These are phyloP conservation scores for Adansonia rubrostipa DNA, from an alignment of 441 rosid species.

Conservation along the genomic window DNA sequence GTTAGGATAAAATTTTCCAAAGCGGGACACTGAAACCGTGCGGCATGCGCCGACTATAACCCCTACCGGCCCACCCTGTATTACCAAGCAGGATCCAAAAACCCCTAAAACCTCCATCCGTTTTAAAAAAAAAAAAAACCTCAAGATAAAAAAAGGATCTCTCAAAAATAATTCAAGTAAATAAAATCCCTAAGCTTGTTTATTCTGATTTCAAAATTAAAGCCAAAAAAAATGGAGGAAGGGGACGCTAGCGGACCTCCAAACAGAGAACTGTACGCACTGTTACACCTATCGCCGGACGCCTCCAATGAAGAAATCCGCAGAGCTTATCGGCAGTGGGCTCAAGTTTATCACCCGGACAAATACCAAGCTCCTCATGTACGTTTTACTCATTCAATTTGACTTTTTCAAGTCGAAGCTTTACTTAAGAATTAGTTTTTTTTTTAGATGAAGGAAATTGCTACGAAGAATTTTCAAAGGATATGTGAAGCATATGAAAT, in stretches of 20 bases:
- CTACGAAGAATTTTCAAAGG: slow-evolving; percentile 84
- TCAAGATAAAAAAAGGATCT: neutral
- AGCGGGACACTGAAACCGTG: neutral
- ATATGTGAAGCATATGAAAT: slow-evolving; percentile 92
- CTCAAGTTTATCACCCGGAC: slow-evolving; percentile 97
- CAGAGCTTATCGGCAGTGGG: slow-evolving; percentile 93
- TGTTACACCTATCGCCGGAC: slow-evolving; percentile 83
- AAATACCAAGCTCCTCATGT: slow-evolving; percentile 81
- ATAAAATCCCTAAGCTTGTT: neutral
- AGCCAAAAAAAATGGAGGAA: slow-evolving; percentile 20
- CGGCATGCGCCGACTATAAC: neutral
- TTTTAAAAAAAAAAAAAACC: neutral
- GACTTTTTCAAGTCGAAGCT: neutral
- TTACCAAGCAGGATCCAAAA: neutral
- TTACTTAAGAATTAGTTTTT: neutral
- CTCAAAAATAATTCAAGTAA: neutral
- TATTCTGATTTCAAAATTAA: neutral
- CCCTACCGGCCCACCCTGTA: neutral
- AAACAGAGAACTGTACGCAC: slow-evolving; percentile 78
- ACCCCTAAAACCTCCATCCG: slow-evolving; percentile 19
- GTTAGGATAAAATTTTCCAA: neutral
- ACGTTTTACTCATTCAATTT: slow-evolving; percentile 14
- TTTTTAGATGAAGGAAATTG: slow-evolving; percentile 87
- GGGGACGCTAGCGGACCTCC: slow-evolving; percentile 47
- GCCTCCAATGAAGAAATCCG: slow-evolving; percentile 92